Percentiles rank a stretch among this genome's conserved stretches.
phyloP scores from a whole-genome alignment of 1,284 basidiomycete species.

The Pholiota adiposa region DNA sequence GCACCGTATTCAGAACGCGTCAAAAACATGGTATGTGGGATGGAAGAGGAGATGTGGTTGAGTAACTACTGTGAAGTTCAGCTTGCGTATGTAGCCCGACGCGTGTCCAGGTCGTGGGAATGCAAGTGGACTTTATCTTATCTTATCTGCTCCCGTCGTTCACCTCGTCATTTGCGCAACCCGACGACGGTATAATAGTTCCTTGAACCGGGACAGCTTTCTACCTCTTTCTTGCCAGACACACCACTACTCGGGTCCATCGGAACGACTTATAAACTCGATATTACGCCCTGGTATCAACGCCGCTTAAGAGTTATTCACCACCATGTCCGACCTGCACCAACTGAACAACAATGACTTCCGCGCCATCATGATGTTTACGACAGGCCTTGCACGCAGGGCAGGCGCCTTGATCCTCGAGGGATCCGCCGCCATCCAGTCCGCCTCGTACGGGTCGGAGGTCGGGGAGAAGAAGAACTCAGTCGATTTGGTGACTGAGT shows the following conservation, averaged over 20 bases:
- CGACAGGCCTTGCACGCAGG: conserved; percentile 70
- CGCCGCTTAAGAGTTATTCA: background rate
- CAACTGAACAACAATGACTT: conserved; percentile 55
- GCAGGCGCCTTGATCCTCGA: conserved; percentile 76
- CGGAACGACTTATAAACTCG: background rate
- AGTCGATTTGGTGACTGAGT: conserved; percentile 96
- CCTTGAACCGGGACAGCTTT: background rate
- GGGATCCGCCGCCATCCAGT: conserved; percentile 74
- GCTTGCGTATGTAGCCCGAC: conserved; percentile 39
- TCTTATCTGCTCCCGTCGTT: conserved; percentile 22
- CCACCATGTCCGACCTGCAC: conserved; percentile 27
- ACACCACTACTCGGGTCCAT: background rate
- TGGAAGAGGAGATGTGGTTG: conserved; percentile 22
- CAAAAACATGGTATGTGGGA: conserved; percentile 71
- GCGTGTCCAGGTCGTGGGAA: conserved; percentile 52
- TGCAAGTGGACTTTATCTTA: conserved; percentile 29
- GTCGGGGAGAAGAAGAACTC: conserved; percentile 90
- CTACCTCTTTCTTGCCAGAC: background rate
- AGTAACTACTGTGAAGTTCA: conserved; percentile 25
- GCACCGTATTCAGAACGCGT: conserved; percentile 93
- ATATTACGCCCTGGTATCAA: background rate
- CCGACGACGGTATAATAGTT: background rate
- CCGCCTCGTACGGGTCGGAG: conserved; percentile 49
- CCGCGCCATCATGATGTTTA: conserved; percentile 72
- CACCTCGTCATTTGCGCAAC: background rate